Conservation (phyloP, 2,329 filamentous ascomycete genomes). For the Xylaria sp. region DNA sequence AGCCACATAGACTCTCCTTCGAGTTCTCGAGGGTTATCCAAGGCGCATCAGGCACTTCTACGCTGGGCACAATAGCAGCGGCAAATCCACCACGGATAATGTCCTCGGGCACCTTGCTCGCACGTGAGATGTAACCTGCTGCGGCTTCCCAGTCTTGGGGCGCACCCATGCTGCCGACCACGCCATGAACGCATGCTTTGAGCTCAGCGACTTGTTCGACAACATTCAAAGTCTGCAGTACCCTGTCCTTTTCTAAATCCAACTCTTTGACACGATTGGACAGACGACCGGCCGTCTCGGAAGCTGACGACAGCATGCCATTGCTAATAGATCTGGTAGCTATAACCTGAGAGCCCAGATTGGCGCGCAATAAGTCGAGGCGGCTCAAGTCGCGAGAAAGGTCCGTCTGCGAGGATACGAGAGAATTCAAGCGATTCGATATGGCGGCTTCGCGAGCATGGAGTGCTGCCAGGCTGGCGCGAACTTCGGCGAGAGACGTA, state of each 20-base stretch:
- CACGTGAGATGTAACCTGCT: conserved; percentile 79
- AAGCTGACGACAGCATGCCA: conserved; percentile 83
- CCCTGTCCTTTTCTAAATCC: conserved; percentile 84
- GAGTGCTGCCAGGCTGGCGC: conserved; percentile 67
- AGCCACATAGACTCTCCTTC: conserved; percentile 78
- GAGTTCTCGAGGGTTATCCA: conserved; percentile 81
- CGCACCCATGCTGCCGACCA: conserved; percentile 93
- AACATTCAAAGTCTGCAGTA: conserved; percentile 83
- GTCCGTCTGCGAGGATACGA: conserved; percentile 79
- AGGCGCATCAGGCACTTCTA: conserved; percentile 90
- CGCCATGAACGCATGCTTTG: conserved; percentile 91
- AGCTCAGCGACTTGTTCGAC: conserved; percentile 96
- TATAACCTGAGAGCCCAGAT: conserved; percentile 80
- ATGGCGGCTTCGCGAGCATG: conserved; percentile 71
- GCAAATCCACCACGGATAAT: conserved; percentile 84
- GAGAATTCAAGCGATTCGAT: conserved; percentile 65
- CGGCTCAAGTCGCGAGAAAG: conserved; percentile 80
- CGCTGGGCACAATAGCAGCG: conserved; percentile 85
- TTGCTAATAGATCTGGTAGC: conserved; percentile 78
- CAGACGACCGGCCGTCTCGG: conserved; percentile 77
- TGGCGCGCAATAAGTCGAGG: conserved; percentile 82
- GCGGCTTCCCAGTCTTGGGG: conserved; percentile 98
- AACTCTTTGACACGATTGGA: conserved; percentile 81
- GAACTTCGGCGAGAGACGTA: conserved; percentile 71
- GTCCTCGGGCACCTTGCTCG: conserved; percentile 70